These are phyloP conservation scores for Xylaria grammica DNA, from an alignment of 495 filamentous ascomycete genomes.

Conservation along the genomic window DNA sequence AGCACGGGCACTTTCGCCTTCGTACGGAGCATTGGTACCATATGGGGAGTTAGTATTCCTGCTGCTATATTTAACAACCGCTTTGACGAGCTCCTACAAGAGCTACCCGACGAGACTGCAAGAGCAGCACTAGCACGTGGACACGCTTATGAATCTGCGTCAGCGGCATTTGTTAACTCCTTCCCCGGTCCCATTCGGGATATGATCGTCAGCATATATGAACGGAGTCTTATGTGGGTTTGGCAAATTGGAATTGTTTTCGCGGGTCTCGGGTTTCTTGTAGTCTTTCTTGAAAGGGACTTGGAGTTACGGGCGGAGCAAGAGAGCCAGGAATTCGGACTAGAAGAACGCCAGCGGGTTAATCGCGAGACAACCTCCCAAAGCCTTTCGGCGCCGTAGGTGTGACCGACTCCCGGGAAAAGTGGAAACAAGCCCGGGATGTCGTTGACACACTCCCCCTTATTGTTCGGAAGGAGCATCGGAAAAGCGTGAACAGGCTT, in stretches of 20 bases:
- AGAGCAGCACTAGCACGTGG: background rate
- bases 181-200: slow-evolving; percentile 2
- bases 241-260: slow-evolving; percentile 19
- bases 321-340: slow-evolving; percentile 20
- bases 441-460: no score
- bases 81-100: slow-evolving; percentile 25
- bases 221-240: slow-evolving; percentile 11
- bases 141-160: slow-evolving; percentile 23
- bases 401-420: no score
- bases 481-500: no score
- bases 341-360: slow-evolving; percentile 19
- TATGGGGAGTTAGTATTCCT: slow-evolving; percentile 57
- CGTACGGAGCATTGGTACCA: slow-evolving; percentile 49
- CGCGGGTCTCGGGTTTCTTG: slow-evolving; percentile 13
- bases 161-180: slow-evolving; percentile 11
- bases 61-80: slow-evolving; percentile 55
- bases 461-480: no score
- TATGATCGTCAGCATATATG: slow-evolving; percentile 20
- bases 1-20: slow-evolving; percentile 54
- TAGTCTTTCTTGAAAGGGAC: slow-evolving; percentile 20
- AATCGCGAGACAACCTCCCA: no score
- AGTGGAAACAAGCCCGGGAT: no score
- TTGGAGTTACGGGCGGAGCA: slow-evolving; percentile 19
- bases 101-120: slow-evolving; percentile 22
- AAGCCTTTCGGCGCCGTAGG: no score